Evolutionary conservation across 2,329 filamentous ascomycete genomes (phyloP), one percentile per base, ranked within the genome.

Genomic region (Colletotrichum tanaceti): DNA sequence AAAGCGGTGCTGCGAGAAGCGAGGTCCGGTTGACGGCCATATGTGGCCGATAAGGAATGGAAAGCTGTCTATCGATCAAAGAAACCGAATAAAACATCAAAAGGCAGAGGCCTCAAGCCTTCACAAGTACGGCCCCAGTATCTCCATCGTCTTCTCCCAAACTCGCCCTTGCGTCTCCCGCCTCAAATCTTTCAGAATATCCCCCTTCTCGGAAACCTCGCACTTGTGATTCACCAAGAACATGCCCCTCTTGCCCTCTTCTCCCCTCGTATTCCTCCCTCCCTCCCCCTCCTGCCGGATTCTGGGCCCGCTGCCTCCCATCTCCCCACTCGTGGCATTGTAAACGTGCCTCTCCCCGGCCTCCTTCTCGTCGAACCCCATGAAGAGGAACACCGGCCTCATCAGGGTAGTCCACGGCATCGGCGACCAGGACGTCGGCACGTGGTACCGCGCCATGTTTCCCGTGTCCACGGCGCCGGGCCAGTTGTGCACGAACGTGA

Each of bases 401-500:
- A 72, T 5, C 14, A 72, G 14, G 5, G 16, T 22, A 16, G 69
- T 70, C 62, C 61, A 16, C 35, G 65, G 58, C 6, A 59, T 14
- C 44, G 65, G 69, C 54, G 54, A 55, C 32, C 49, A 50, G 24
- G 13, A 13, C 38, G 49, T 63, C n/a, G 63, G 53, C 13, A 18
- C 1, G 39, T 61, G 63, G 14, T 70, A 58, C 39, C 71, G 58
- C 9, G 11, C 35, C 44, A 62, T 47, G 41, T 71, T 72, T 18
- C 71, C 71, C 14, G 76, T 77, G 44, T 77, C 61, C 7, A 78
- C 75, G 1, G 71, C 57, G 1, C 75, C 76, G 11, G 76, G 76
- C 53, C 73, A 77, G 53, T 73, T 75, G 64, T 78, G 76, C 4
- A 77, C 72, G 47, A 78, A 77, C 3, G 70, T 73, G 7, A 77